Evolutionary conservation across 2,329 filamentous ascomycete species (phyloP), one percentile per base, ranked within the genome.

Genomic region (Talaromyces marneffei): DNA sequence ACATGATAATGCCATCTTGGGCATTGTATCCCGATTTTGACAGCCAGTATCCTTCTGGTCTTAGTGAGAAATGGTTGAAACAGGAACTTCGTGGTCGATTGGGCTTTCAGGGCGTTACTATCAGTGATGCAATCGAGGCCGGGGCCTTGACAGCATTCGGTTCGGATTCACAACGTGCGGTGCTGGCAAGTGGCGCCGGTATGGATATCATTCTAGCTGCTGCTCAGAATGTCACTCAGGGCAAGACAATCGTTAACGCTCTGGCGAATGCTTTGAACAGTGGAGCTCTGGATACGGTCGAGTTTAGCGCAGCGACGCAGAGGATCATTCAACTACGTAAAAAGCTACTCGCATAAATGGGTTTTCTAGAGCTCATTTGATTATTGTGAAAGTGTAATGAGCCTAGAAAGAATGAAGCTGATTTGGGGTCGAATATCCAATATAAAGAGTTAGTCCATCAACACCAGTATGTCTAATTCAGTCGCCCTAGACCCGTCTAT

Each of bases 1-100:
- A 70, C 16, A 70, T 71, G 67, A 65, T 71, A 1, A 72, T 72
- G 72, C 59, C 64, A 12, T 72, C 70, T 2, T 71, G 69, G 71
- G 68, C 69, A n/a, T 20, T 70, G 1, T 72, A 73, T 55, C 69
- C 70, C 1, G 60, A 63, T 7, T 50, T 73, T n/a, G 71, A 72
- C 29, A 29, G 65, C 2, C 53, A 65, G 29, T 64, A 64, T 16
- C 71, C 70, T 8, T 65, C 70, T 0, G 71, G 69, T 9, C 20
- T 72, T 40, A 72, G 69, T 50, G 57, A 64, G 50, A 61, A 64
- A 2, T 71, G 66, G 65, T 57, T 73, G 5, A 64, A 70, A 27
- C 58, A 62, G 3, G 69, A 71, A 29, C 59, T 73, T 20, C 59
- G 69, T 25, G 63, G 35, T 4, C 57, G 69, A 27, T 55, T 72